These are phyloP conservation scores for Copromyces sp. DNA, from an alignment of 495 filamentous ascomycete species.

Conservation along the genomic window DNA sequence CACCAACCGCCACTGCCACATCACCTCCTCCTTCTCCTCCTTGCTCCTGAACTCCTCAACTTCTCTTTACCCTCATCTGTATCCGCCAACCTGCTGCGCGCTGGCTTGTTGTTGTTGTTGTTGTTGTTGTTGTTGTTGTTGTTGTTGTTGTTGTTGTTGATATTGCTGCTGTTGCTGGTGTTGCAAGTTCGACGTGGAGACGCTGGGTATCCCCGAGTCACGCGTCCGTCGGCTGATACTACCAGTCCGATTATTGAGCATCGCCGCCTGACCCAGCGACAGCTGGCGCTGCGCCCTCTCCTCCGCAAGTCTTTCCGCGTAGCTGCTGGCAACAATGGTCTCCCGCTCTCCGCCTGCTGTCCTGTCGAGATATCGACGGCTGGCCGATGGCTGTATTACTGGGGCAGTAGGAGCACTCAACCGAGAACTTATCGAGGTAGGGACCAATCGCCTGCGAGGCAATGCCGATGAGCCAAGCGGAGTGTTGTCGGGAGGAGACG, in stretches of 20 bases:
- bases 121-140: neutral
- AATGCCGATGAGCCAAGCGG: slow-evolving; percentile 28
- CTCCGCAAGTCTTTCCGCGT: slow-evolving; percentile 30
- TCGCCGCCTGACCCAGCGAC: slow-evolving; percentile 27
- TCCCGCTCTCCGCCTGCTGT: slow-evolving; percentile 29
- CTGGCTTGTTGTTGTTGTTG: neutral
- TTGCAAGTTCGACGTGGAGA: neutral
- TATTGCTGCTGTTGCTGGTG: neutral
- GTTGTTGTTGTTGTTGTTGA: neutral
- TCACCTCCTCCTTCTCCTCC: neutral
- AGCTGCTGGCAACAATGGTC: slow-evolving; percentile 11
- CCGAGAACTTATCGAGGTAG: slow-evolving; percentile 28
- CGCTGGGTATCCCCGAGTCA: slow-evolving; percentile 25
- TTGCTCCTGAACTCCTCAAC: neutral
- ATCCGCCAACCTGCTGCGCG: neutral
- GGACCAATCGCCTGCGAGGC: slow-evolving; percentile 30
- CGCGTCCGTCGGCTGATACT: slow-evolving; percentile 33
- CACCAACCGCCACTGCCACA: neutral
- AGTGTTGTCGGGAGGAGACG: slow-evolving; percentile 19
- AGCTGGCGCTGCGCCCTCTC: slow-evolving; percentile 32
- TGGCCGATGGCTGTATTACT: slow-evolving; percentile 14
- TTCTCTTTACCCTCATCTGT: neutral
- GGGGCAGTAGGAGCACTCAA: slow-evolving; percentile 19
- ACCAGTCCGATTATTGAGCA: slow-evolving; percentile 32
- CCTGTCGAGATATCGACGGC: slow-evolving; percentile 39